Evolutionary conservation across 768 basidiomycete genomes (phyloP).

Genomic region (Suillus fuscotomentosus): DNA sequence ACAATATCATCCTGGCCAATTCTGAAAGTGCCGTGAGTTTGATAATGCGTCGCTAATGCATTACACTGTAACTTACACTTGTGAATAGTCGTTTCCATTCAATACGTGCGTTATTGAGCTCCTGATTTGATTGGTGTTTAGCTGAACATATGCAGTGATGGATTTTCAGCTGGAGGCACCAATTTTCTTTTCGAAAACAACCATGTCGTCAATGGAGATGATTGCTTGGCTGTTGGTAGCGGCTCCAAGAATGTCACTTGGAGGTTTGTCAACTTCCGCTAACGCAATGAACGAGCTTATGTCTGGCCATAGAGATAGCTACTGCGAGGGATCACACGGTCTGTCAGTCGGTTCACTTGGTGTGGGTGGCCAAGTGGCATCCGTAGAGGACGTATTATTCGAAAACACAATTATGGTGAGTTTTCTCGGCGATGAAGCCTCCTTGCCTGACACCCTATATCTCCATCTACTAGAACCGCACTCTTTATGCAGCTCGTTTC

Average conservation of each 20-base stretch:
- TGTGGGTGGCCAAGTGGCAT: constrained; percentile 41
- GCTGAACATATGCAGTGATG: constrained; percentile 15
- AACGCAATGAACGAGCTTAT: background rate
- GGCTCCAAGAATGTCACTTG: constrained; percentile 56
- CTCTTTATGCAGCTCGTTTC: constrained; percentile 60
- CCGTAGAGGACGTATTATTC: constrained; percentile 57
- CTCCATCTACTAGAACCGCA: constrained; percentile 40
- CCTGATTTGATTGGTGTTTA: background rate
- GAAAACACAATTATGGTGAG: constrained; percentile 46
- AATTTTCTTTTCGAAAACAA: constrained; percentile 61
- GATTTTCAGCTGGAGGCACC: constrained; percentile 55
- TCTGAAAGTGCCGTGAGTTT: constrained; percentile 37
- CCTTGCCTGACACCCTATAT: constrained; percentile 5
- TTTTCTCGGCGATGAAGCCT: background rate
- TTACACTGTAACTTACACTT: background rate
- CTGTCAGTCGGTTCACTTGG: constrained; percentile 54
- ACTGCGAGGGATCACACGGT: constrained; percentile 59
- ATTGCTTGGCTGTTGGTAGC: constrained; percentile 58
- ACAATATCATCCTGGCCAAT: constrained; percentile 53
- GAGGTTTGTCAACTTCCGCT: constrained; percentile 25
- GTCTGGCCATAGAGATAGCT: constrained; percentile 37
- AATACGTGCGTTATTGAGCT: constrained; percentile 46
- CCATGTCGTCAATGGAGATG: constrained; percentile 57
- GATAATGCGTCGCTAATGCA: background rate
- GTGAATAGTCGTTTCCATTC: constrained; percentile 51